phyloP scores from a whole-genome alignment of 768 basidiomycete genomes.

The Coprinopsis cinerea region DNA sequence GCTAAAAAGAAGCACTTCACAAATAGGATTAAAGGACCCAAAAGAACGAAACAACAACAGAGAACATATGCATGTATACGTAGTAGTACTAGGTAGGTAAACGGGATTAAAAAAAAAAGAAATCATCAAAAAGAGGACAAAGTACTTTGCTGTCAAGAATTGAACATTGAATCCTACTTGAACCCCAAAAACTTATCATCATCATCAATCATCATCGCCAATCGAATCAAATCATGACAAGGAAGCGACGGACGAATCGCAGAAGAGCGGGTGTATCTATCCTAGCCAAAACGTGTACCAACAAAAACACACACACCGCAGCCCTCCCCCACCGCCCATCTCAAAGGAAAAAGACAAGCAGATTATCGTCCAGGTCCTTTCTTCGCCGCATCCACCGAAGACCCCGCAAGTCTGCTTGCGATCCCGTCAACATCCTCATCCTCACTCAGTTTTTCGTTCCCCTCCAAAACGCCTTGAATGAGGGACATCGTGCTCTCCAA shows the following conservation, averaged over 20 bases:
- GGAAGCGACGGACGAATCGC: too few species aligned
- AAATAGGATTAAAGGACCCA: not conserved
- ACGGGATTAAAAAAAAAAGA: too few species aligned
- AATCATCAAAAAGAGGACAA: too few species aligned
- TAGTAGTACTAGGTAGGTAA: too few species aligned
- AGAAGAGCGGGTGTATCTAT: too few species aligned
- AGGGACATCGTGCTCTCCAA: conserved; percentile 94
- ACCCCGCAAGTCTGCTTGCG: conserved; percentile 30
- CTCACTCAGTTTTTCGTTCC: conserved; percentile 33
- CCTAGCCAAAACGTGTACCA: too few species aligned
- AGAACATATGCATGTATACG: not conserved
- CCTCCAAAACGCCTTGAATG: conserved; percentile 90
- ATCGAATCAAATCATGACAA: not conserved
- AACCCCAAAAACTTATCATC: conserved; percentile 2
- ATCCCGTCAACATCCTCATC: conserved; percentile 34
- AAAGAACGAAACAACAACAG: not conserved
- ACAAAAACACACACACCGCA: too few species aligned
- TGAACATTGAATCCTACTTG: not conserved
- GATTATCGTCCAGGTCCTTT: conserved; percentile 3
- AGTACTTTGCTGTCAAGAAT: too few species aligned
- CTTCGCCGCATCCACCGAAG: conserved; percentile 18
- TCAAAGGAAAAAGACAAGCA: too few species aligned
- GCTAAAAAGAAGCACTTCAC: conserved; percentile 8
- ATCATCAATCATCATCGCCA: too few species aligned
- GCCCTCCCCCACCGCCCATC: too few species aligned